Conservation (phyloP, 2,329 filamentous ascomycete species). For the Myriosclerotinia duriaeana region DNA sequence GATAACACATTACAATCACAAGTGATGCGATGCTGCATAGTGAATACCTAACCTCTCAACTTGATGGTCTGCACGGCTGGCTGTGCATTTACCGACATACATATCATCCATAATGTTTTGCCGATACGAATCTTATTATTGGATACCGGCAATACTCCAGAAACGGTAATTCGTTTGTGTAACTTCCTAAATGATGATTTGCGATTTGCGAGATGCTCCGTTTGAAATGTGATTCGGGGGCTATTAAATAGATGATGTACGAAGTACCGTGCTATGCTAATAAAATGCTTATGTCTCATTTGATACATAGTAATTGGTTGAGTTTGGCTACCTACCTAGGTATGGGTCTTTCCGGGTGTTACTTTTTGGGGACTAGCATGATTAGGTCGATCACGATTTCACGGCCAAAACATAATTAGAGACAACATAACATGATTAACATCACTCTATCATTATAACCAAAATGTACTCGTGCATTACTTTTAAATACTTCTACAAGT, state of each 20-base stretch:
- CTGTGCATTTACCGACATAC: no score
- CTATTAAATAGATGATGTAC: no score
- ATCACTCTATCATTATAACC: neutral
- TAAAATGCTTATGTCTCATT: constrained; percentile 1
- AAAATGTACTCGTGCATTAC: neutral
- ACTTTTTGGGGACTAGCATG: neutral
- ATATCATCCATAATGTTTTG: no score
- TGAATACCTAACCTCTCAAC: no score
- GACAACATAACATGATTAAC: no score
- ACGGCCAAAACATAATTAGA: no score
- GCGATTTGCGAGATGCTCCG: no score
- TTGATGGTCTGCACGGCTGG: no score
- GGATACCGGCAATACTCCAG: neutral
- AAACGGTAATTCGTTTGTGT: neutral
- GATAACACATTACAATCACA: no score
- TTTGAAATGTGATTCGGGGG: neutral
- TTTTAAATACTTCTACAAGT: neutral
- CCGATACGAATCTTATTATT: neutral
- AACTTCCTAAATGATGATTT: constrained; percentile 5
- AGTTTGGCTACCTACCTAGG: no score
- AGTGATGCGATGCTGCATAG: no score
- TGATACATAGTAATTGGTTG: neutral
- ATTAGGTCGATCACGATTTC: neutral
- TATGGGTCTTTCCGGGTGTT: neutral
- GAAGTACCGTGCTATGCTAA: no score